Evolutionary conservation across 371 early-diverging fungal species (phyloP).

Genomic region (Mucor circinelloides): DNA sequence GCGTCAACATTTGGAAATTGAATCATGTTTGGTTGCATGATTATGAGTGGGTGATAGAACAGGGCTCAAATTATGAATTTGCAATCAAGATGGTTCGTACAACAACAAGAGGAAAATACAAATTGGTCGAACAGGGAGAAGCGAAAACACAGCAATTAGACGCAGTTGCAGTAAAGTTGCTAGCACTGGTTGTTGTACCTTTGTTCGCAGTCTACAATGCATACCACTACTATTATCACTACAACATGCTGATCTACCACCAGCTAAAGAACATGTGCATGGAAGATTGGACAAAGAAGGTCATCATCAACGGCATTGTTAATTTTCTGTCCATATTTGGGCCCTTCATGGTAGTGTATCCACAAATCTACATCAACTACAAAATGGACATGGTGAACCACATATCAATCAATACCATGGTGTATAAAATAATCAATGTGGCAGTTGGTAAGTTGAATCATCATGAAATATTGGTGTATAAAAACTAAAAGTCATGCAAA

Average conservation of each 20-base stretch:
- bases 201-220: constrained; percentile 79
- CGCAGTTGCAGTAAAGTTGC: constrained; percentile 84
- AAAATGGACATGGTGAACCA: constrained; percentile 83
- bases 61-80: neutral
- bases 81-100: neutral
- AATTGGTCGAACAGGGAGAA: constrained; percentile 59
- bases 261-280: constrained; percentile 30
- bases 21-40: constrained; percentile 34
- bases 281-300: neutral
- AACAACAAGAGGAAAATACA: constrained; percentile 23
- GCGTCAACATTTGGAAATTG: constrained; percentile 44
- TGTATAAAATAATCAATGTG: constrained; percentile 93
- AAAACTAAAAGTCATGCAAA: neutral
- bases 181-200: constrained; percentile 80
- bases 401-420: constrained; percentile 92
- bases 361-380: constrained; percentile 93
- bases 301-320: constrained; percentile 78
- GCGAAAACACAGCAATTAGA: constrained; percentile 86
- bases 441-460: constrained; percentile 60
- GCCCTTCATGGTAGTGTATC: constrained; percentile 85
- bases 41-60: neutral
- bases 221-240: constrained; percentile 82
- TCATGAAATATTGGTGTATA: neutral
- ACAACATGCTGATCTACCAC: constrained; percentile 93
- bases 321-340: constrained; percentile 87